Percentiles rank a stretch among this genome's conserved stretches.
phyloP scores from a whole-genome alignment of 257 asterid genomes.

The Nicotiana benthamiana region DNA sequence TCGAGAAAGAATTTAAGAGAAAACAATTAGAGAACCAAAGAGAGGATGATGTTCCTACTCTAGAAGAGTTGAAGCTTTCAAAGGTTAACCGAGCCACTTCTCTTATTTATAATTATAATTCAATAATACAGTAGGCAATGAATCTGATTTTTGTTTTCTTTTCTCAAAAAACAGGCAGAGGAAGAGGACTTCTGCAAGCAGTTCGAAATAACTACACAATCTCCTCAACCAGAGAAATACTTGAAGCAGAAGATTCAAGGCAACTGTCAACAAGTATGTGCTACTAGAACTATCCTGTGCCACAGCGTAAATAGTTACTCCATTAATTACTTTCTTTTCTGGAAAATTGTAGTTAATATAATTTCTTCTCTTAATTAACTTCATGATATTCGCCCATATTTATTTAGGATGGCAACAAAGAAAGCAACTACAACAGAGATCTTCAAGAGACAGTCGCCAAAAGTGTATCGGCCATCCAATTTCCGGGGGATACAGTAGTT shows the following conservation, averaged over 20 bases:
- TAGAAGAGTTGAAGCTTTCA: not conserved
- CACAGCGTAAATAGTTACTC: not conserved
- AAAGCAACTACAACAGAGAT: not conserved
- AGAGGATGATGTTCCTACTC: not conserved
- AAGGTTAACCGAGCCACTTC: not conserved
- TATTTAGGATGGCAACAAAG: conserved; percentile 3
- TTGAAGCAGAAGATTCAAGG: not conserved
- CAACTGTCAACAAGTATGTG: not conserved
- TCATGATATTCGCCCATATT: not conserved
- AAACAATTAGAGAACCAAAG: not conserved
- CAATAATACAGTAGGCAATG: not conserved
- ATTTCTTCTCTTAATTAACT: not conserved
- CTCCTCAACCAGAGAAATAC: not conserved
- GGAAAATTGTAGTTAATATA: not conserved
- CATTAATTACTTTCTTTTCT: not conserved
- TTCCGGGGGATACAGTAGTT: not conserved
- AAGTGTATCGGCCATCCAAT: not conserved
- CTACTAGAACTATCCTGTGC: not conserved
- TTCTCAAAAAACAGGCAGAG: not conserved
- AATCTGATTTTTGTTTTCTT: not conserved
- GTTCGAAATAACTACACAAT: not conserved
- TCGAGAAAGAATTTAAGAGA: conserved; percentile 13
- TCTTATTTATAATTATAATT: not conserved
- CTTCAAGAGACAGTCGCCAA: not conserved
- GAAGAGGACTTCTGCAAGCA: not conserved